Percentiles rank a stretch among this genome's conserved stretches.
Conservation (phyloP, 2,329 filamentous ascomycete genomes). For the Rhynchosporium agropyri region DNA sequence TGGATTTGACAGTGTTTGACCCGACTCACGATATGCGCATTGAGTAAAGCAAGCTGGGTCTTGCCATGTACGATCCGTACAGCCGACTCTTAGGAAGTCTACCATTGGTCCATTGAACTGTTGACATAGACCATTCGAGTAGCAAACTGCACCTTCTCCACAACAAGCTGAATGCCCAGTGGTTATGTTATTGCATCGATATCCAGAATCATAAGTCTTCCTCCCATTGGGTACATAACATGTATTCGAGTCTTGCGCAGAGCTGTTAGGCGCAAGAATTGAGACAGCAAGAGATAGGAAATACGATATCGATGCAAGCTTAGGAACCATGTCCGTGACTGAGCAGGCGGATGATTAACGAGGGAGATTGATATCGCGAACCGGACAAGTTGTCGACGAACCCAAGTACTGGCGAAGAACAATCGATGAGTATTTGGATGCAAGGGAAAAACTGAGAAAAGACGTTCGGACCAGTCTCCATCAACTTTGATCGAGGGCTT, state of each 20-base stretch:
- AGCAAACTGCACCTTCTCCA: conserved; percentile 30
- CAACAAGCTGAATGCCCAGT: conserved; percentile 33
- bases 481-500: background rate
- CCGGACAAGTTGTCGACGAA: background rate
- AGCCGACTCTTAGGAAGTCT: conserved; percentile 37
- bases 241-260: conserved; percentile 19
- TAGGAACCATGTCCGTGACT: background rate
- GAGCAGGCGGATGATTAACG: background rate
- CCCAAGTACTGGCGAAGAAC: background rate
- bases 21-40: conserved; percentile 30
- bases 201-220: conserved; percentile 22
- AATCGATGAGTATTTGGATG: background rate
- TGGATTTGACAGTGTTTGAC: background rate
- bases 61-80: conserved; percentile 35
- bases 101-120: conserved; percentile 27
- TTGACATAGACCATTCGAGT: conserved; percentile 34
- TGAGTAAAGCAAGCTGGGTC: conserved; percentile 32
- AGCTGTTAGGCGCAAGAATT: conserved; percentile 4
- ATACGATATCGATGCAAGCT: background rate
- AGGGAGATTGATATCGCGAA: background rate
- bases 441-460: no score
- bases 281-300: conserved; percentile 1
- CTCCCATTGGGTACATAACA: conserved; percentile 33
- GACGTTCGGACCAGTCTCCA: background rate
- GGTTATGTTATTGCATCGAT: conserved; percentile 33